phyloP scores from a whole-genome alignment of 345 rosid species.

The Hevea brasiliensis region DNA sequence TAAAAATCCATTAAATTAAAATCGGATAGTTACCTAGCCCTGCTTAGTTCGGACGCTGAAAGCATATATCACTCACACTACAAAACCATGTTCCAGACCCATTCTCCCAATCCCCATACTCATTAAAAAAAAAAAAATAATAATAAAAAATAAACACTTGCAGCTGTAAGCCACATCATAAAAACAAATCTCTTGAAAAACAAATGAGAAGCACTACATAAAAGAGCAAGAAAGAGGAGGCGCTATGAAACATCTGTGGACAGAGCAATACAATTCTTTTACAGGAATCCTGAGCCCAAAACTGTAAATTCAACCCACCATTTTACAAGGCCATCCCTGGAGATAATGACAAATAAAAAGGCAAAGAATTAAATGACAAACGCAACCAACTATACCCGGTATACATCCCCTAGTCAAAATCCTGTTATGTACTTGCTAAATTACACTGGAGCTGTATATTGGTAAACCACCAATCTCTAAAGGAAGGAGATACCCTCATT shows the following conservation, averaged over 20 bases:
- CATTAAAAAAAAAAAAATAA: no score
- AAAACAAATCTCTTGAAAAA: no score
- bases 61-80: no score
- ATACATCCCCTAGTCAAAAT: constrained; percentile 46
- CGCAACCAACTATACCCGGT: constrained; percentile 38
- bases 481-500: constrained; percentile 22
- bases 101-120: no score
- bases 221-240: background rate
- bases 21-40: no score
- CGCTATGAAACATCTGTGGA: constrained; percentile 20
- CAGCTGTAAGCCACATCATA: no score
- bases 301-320: constrained; percentile 19
- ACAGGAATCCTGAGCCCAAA: constrained; percentile 18
- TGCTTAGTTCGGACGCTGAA: no score
- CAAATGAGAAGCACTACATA: no score
- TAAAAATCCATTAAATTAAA: no score
- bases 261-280: constrained; percentile 21
- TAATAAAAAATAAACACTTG: no score
- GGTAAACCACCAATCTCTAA: constrained; percentile 27
- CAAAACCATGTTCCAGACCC: no score
- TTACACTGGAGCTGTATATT: constrained; percentile 43
- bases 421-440: constrained; percentile 47
- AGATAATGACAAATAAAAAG: background rate
- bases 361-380: constrained; percentile 17
- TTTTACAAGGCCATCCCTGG: constrained; percentile 29